Conservation (phyloP, 139 green algal species). For the Tetradesmus lagerheimii region DNA sequence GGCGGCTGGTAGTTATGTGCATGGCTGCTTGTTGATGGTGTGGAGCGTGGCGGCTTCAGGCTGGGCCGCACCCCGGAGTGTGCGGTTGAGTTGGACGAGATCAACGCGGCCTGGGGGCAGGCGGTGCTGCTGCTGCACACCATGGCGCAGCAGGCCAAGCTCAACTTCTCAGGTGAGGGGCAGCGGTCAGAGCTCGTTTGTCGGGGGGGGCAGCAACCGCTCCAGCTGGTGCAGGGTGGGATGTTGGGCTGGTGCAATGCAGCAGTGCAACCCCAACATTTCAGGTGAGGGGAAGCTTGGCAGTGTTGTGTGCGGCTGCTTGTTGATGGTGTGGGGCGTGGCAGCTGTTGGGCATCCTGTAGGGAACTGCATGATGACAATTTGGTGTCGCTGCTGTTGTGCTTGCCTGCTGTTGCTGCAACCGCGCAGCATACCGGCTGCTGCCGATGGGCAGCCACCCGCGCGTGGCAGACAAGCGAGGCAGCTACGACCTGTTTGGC, state of each 20-base stretch:
- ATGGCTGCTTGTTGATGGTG: no score
- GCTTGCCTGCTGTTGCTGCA: slow-evolving; percentile 53
- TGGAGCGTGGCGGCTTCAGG: slow-evolving; percentile 59
- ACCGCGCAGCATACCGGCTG: slow-evolving; percentile 73
- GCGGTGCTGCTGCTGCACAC: slow-evolving; percentile 94
- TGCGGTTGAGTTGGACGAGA: slow-evolving; percentile 96
- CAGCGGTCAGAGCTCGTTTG: no score
- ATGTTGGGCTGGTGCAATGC: no score
- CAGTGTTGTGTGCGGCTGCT: no score
- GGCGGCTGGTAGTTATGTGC: no score
- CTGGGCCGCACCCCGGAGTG: slow-evolving; percentile 82
- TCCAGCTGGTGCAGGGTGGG: no score
- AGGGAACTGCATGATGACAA: no score
- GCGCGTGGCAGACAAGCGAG: slow-evolving; percentile 79
- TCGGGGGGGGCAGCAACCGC: no score
- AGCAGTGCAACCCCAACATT: slow-evolving; percentile 68
- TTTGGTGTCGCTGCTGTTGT: background rate
- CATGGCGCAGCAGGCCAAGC: no score
- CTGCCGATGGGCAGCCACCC: slow-evolving; percentile 91
- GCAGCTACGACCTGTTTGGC: slow-evolving; percentile 91
- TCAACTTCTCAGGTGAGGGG: no score
- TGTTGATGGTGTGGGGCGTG: no score
- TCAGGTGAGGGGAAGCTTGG: background rate
- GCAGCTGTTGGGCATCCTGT: no score
- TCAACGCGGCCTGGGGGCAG: slow-evolving; percentile 97